A percentile compares a stretch with the other conserved stretches of the same genome.
Conservation (phyloP, 1,284 basidiomycete genomes). For the Boletellus sp. region DNA sequence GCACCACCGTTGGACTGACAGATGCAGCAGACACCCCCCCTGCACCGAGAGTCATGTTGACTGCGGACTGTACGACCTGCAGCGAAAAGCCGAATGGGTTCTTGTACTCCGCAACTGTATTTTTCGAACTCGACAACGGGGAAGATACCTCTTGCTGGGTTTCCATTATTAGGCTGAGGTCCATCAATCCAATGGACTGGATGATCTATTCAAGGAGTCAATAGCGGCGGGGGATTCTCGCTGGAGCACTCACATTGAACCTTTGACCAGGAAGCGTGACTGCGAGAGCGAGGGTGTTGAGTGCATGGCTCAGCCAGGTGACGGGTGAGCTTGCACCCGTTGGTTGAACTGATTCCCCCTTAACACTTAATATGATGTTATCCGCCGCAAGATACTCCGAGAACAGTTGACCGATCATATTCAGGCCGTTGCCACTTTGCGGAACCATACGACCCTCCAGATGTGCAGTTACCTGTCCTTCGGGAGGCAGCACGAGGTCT, state of each 20-base stretch:
- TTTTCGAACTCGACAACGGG: conserved; percentile 57
- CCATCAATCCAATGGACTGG: conserved; percentile 60
- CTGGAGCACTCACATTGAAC: conserved; percentile 41
- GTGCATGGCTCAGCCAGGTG: conserved; percentile 67
- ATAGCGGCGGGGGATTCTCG: not conserved
- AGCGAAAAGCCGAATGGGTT: conserved; percentile 79
- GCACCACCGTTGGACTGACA: conserved; percentile 32
- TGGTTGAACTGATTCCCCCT: conserved; percentile 64
- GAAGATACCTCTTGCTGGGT: conserved; percentile 53
- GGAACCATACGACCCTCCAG: conserved; percentile 65
- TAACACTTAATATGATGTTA: conserved; percentile 59
- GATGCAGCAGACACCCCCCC: conserved; percentile 53
- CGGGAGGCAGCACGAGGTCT: conserved; percentile 52
- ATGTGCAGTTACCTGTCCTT: conserved; percentile 47
- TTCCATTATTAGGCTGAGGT: conserved; percentile 56
- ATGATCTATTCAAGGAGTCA: conserved; percentile 48
- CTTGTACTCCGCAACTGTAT: conserved; percentile 63
- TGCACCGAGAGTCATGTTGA: conserved; percentile 52
- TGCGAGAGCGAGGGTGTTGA: conserved; percentile 61
- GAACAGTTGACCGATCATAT: conserved; percentile 62
- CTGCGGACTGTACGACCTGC: conserved; percentile 56
- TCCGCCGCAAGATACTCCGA: conserved; percentile 65
- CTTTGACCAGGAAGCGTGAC: conserved; percentile 66
- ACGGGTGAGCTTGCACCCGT: conserved; percentile 48
- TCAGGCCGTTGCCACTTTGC: conserved; percentile 52